Conservation (phyloP, 805 yeast genomes). For the Nakazawaea wickerhamii region DNA sequence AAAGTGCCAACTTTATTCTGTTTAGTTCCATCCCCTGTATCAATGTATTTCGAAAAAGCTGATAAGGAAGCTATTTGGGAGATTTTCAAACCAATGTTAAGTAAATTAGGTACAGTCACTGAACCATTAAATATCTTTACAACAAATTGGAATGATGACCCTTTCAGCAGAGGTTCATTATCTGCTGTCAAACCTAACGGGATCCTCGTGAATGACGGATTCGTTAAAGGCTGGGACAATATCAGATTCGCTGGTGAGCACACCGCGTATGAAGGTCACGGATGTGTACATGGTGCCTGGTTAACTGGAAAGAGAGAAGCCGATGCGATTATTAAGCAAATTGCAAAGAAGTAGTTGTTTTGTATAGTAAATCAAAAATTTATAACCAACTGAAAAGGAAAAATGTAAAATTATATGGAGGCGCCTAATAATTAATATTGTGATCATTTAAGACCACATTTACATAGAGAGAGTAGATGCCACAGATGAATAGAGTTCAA, state of each 20-base stretch:
- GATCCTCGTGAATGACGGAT: constrained; percentile 26
- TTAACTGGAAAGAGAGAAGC: constrained; percentile 46
- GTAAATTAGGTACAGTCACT: constrained; percentile 22
- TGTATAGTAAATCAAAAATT: background rate
- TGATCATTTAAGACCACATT: too few relatives aligned
- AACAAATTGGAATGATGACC: constrained; percentile 48
- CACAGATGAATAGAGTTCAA: constrained; percentile 12
- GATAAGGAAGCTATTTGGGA: constrained; percentile 37
- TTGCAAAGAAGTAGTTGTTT: background rate
- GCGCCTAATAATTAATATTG: too few relatives aligned
- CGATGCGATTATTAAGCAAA: constrained; percentile 16
- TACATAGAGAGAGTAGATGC: constrained; percentile 1
- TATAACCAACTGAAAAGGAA: background rate
- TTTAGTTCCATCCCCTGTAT: constrained; percentile 44
- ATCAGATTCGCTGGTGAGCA: constrained; percentile 58
- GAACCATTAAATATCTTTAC: constrained; percentile 23
- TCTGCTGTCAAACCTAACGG: constrained; percentile 37
- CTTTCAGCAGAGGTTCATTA: constrained; percentile 46
- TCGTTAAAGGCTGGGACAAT: constrained; percentile 29
- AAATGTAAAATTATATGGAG: background rate
- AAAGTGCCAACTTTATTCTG: constrained; percentile 36
- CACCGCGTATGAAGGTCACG: constrained; percentile 44
- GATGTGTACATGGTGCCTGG: constrained; percentile 59
- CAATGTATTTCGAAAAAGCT: constrained; percentile 39
- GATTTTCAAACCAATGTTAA: constrained; percentile 37